Evolutionary conservation across 202 grass and related monocot genomes (phyloP).

Genomic region (Musa balbisiana): DNA sequence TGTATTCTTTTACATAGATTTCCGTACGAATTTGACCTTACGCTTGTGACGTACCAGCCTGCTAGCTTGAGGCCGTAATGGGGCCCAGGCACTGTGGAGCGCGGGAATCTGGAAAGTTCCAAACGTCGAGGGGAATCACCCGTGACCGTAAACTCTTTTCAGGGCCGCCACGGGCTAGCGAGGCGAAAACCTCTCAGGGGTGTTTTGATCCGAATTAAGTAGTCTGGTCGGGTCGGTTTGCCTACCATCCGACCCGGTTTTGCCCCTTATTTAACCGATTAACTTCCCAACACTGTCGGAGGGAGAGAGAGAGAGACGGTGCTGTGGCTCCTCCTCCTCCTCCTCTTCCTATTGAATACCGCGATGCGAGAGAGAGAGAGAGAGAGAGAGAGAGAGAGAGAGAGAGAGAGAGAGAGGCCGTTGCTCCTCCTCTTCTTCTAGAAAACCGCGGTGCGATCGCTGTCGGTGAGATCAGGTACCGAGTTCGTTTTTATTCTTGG

Average conservation of each 20-base stretch:
- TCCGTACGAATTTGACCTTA: no score
- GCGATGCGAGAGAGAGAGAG: neutral
- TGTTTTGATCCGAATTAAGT: neutral
- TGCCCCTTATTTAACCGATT: no score
- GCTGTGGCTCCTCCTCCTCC: neutral
- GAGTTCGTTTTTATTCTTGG: neutral
- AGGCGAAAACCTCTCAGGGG: no score
- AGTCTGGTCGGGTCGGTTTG: neutral
- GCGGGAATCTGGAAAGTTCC: no score
- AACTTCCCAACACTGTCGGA: no score
- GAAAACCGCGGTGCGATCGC: neutral
- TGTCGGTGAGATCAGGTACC: neutral
- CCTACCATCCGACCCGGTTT: neutral
- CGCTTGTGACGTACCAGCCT: no score
- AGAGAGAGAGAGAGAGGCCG: neutral
- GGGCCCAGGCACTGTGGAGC: no score
- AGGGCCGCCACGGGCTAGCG: no score
- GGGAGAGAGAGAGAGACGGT: neutral
- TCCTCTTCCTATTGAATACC: neutral
- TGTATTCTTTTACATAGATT: no score
- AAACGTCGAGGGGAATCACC: no score
- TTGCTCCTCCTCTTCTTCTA: neutral
- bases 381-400: neutral
- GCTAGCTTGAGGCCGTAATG: no score
- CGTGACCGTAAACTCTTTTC: no score